A percentile compares a stretch with the other conserved stretches of the same genome.
Evolutionary conservation across 176 grass and related monocot genomes (phyloP).

Genomic region (Oryza glaberrima): DNA sequence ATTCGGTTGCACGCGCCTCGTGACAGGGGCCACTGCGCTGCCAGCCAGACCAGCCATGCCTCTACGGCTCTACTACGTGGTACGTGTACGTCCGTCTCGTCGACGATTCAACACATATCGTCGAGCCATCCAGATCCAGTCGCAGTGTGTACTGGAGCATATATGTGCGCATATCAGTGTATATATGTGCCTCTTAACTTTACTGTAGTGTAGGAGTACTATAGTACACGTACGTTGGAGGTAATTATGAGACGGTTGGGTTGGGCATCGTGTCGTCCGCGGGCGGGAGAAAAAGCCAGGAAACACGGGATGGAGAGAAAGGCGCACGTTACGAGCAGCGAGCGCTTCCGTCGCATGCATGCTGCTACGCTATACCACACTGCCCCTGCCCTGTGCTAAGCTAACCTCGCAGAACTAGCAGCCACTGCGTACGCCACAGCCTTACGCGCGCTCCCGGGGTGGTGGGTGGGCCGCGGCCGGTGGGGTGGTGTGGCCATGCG

Average conservation of each 20-base stretch:
- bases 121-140: not conserved
- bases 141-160: not conserved
- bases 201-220: not conserved
- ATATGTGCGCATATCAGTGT: not conserved
- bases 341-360: not conserved
- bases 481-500: no score
- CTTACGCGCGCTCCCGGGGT: not conserved
- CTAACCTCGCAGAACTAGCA: not conserved
- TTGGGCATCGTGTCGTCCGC: not conserved
- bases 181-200: not conserved
- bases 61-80: not conserved
- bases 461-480: not conserved
- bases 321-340: conserved; percentile 20
- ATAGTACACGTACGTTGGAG: not conserved
- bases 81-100: not conserved
- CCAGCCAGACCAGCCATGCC: not conserved
- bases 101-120: not conserved
- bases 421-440: not conserved
- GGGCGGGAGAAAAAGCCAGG: conserved; percentile 35
- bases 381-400: not conserved
- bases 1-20: not conserved
- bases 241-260: not conserved
- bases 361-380: not conserved
- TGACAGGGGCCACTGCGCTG: not conserved
- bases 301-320: not conserved